Evolutionary conservation across 306 rosid genomes (phyloP).

Genomic region (Citrullus mucosospermus): DNA sequence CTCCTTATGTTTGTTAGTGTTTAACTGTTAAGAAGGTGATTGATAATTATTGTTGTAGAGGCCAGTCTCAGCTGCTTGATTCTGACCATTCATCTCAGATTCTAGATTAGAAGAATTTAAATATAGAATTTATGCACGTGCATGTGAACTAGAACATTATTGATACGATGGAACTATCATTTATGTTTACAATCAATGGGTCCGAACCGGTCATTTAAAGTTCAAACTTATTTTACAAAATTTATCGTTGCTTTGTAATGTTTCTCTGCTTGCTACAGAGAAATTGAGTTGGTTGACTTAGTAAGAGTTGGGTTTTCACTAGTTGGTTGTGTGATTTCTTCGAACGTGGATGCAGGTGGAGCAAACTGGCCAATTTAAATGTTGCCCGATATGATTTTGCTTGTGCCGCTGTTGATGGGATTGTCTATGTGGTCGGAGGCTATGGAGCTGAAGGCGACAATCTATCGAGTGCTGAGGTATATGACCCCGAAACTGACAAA

Average conservation of each 20-base stretch:
- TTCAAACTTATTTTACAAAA: neutral
- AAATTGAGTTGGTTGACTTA: neutral
- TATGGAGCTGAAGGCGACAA: conserved; percentile 44
- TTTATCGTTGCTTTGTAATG: neutral
- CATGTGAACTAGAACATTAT: no score
- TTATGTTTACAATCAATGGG: neutral
- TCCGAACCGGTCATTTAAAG: neutral
- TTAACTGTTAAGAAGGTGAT: neutral
- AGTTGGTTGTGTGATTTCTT: neutral
- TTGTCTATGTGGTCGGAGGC: conserved; percentile 89
- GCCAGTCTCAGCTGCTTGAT: no score
- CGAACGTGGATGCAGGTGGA: conserved; percentile 51
- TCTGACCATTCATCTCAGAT: no score
- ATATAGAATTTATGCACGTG: no score
- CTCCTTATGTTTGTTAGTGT: neutral
- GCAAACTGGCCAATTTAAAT: conserved; percentile 47
- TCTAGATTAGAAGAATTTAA: no score
- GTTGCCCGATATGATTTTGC: conserved; percentile 80
- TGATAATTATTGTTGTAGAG: neutral
- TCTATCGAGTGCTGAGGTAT: conserved; percentile 79
- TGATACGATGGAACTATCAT: neutral
- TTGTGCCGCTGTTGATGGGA: conserved; percentile 68
- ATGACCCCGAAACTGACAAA: conserved; percentile 45
- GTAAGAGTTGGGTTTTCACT: neutral
- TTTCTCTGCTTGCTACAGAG: neutral